Percentiles rank a stretch among this genome's conserved stretches.
phyloP scores from a whole-genome alignment of 2,329 filamentous ascomycete species.

The Penicillium fuscoglaucum region DNA sequence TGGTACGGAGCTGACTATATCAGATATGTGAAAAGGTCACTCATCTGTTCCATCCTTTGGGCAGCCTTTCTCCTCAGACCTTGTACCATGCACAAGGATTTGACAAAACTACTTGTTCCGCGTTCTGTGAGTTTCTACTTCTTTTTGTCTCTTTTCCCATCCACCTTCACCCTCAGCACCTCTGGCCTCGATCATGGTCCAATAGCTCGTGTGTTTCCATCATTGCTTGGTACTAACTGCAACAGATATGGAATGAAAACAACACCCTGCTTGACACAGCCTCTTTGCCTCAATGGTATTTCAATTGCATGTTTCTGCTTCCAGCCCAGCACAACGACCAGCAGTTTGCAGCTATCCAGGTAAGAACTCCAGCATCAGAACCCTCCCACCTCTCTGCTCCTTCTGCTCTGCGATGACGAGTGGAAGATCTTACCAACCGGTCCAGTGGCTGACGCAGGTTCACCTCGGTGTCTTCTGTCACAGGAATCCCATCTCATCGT shows the following conservation, averaged over 20 bases:
- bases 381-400: not conserved
- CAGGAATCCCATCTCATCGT: not conserved
- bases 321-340: not conserved
- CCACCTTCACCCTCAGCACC: not conserved
- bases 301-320: not conserved
- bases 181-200: not conserved
- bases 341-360: not conserved
- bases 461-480: not conserved
- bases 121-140: not conserved
- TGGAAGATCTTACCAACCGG: not conserved
- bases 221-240: not conserved
- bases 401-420: not conserved
- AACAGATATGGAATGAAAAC: not conserved
- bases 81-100: not conserved
- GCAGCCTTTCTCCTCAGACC: not conserved
- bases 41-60: not conserved
- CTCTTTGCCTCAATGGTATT: not conserved
- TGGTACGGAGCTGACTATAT: not conserved
- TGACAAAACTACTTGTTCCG: not conserved
- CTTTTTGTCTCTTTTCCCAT: not conserved
- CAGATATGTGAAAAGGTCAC: not conserved
- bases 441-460: not conserved
- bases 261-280: not conserved
- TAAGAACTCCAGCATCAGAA: not conserved
- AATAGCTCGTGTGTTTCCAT: not conserved